phyloP scores from a whole-genome alignment of 345 rosid genomes.

The Citrus inodora region DNA sequence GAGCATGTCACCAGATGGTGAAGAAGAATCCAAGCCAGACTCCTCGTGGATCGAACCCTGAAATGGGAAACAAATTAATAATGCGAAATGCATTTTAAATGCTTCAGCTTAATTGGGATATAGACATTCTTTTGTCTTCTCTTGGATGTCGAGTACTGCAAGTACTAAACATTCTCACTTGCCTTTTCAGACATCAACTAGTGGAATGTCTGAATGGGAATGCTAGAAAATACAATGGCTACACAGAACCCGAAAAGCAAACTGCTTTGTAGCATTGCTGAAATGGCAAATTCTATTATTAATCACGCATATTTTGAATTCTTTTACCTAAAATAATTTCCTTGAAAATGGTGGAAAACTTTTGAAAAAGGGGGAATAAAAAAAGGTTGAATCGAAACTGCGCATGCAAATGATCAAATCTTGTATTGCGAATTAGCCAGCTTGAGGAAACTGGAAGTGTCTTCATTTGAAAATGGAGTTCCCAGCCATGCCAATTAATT shows the following conservation, averaged over 20 bases:
- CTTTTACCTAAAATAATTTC: neutral
- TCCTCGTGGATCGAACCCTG: slow-evolving; percentile 61
- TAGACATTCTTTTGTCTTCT: neutral
- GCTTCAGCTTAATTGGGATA: slow-evolving; percentile 2
- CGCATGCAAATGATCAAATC: neutral
- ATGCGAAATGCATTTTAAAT: neutral
- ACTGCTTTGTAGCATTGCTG: neutral
- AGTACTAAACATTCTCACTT: slow-evolving; percentile 6
- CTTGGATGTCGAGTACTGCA: neutral
- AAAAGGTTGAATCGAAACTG: neutral
- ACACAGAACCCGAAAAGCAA: slow-evolving; percentile 2
- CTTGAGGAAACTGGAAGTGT: neutral
- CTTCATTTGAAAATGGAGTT: neutral
- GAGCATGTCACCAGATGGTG: slow-evolving; percentile 84
- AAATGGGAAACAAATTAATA: neutral
- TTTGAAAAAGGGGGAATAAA: neutral
- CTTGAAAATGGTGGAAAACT: neutral
- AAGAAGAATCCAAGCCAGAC: slow-evolving; percentile 61
- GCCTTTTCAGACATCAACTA: neutral
- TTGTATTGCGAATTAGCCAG: neutral
- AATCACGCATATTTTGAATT: neutral
- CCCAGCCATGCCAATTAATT: neutral
- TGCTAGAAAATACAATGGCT: neutral
- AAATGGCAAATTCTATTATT: neutral
- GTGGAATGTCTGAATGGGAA: slow-evolving; percentile 4